These are phyloP conservation scores for Agaricus subrufescens DNA, from an alignment of 768 basidiomycete species.

Conservation along the genomic window DNA sequence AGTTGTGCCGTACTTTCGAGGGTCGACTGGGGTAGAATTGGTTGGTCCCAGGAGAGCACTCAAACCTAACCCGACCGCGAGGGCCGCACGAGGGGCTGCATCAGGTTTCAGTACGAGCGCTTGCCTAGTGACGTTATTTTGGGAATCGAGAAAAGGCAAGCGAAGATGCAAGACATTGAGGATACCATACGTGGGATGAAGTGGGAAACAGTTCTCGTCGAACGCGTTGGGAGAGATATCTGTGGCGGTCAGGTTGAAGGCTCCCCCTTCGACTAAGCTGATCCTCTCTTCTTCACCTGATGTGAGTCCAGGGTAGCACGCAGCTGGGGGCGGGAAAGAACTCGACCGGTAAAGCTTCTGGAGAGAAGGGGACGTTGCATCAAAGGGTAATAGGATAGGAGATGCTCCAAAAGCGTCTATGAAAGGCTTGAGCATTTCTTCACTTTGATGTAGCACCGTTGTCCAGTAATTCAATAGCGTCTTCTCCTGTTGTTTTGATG, in stretches of 20 bases:
- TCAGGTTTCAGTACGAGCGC: constrained; percentile 43
- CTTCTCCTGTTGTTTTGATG: constrained; percentile 45
- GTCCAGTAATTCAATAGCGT: constrained; percentile 54
- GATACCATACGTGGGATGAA: constrained; percentile 60
- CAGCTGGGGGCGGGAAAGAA: constrained; percentile 54
- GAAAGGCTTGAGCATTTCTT: constrained; percentile 40
- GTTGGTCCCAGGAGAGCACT: constrained; percentile 34
- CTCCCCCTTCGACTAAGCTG: constrained; percentile 42
- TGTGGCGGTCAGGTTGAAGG: constrained; percentile 42
- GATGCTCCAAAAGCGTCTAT: constrained; percentile 40
- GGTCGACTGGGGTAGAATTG: constrained; percentile 30
- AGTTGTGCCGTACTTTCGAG: constrained; percentile 52
- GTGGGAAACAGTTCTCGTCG: constrained; percentile 46
- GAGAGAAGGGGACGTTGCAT: constrained; percentile 39
- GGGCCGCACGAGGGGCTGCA: constrained; percentile 40
- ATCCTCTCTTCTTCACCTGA: constrained; percentile 34
- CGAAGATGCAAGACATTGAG: constrained; percentile 54
- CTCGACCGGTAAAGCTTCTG: constrained; percentile 37
- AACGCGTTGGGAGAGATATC: constrained; percentile 29
- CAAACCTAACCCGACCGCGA: constrained; percentile 48
- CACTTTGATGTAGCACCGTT: constrained; percentile 40
- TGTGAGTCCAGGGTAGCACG: constrained; percentile 54
- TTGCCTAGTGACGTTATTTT: constrained; percentile 39
- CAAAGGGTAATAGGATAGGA: constrained; percentile 53
- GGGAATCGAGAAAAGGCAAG: constrained; percentile 48